Conservation (phyloP, 495 filamentous ascomycete genomes). For the Cercophora sp. region DNA sequence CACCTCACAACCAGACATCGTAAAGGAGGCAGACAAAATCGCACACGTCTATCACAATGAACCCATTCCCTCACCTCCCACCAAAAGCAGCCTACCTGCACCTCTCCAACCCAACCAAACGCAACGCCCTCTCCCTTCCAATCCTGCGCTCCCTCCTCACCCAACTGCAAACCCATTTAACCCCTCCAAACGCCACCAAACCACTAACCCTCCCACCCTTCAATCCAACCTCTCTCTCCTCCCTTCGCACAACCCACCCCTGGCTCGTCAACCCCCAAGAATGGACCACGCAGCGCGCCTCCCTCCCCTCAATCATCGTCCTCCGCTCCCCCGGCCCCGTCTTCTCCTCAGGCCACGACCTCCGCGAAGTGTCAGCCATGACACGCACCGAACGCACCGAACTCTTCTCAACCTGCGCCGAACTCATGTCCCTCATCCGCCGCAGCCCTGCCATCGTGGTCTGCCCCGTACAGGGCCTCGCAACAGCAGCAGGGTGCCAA, state of each 20-base stretch:
- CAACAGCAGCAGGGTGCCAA: slow-evolving; percentile 25
- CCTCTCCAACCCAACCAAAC: not conserved
- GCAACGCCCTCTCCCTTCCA: slow-evolving; percentile 24
- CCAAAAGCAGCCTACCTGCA: not conserved
- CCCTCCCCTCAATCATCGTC: slow-evolving; percentile 21
- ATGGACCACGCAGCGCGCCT: slow-evolving; percentile 11
- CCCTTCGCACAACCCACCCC: slow-evolving; percentile 1
- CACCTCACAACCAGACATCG: not conserved
- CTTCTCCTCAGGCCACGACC: slow-evolving; percentile 28
- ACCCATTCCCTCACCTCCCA: slow-evolving; percentile 2
- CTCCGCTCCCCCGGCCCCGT: slow-evolving; percentile 20
- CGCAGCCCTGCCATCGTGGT: slow-evolving; percentile 23
- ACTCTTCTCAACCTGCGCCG: slow-evolving; percentile 22
- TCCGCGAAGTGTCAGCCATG: slow-evolving; percentile 14
- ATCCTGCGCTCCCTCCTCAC: slow-evolving; percentile 19
- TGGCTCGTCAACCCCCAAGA: slow-evolving; percentile 21
- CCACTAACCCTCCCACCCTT: slow-evolving; percentile 24
- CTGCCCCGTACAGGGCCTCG: slow-evolving; percentile 19
- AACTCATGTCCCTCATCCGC: slow-evolving; percentile 26
- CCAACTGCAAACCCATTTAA: slow-evolving; percentile 23
- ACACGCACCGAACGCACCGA: slow-evolving; percentile 7
- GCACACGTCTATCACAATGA: too few species aligned
- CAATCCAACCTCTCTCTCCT: slow-evolving; percentile 9
- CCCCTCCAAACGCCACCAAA: slow-evolving; percentile 9
- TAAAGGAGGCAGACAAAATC: not conserved